Evolutionary conservation across 2,329 filamentous ascomycete species (phyloP).

Genomic region (Scedosporium apiospermum): DNA sequence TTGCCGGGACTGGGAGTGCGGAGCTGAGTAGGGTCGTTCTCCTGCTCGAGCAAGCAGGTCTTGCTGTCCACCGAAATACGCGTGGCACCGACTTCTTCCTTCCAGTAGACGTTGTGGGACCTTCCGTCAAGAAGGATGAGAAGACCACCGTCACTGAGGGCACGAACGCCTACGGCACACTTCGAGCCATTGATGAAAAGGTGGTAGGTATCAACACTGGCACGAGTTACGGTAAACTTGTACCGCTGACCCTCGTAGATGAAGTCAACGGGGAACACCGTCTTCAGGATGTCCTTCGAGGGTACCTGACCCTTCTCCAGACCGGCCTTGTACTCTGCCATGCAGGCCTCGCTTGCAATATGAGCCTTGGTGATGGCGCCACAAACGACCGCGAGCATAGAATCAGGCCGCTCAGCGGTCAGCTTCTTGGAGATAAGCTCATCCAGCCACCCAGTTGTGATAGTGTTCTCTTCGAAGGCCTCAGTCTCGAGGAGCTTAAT

Average conservation of each 20-base stretch:
- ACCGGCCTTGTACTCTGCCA: constrained; percentile 76
- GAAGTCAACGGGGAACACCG: constrained; percentile 94
- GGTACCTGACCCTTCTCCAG: constrained; percentile 97
- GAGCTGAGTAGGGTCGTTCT: constrained; percentile 97
- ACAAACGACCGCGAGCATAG: constrained; percentile 87
- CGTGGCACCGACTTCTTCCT: constrained; percentile 93
- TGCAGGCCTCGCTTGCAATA: constrained; percentile 81
- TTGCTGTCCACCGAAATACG: constrained; percentile 95
- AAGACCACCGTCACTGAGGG: constrained; percentile 87
- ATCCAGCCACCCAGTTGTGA: constrained; percentile 97
- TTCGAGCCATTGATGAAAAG: constrained; percentile 99
- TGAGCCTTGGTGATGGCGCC: constrained; percentile 94
- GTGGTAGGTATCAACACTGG: constrained; percentile 88
- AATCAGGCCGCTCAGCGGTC: constrained; percentile 89
- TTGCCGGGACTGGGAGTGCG: constrained; percentile 93
- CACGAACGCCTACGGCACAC: constrained; percentile 84
- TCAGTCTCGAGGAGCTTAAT: constrained; percentile 98
- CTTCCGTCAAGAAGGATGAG: constrained; percentile 83
- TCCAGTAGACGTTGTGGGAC: constrained; percentile 99
- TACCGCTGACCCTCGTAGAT: constrained; percentile 96
- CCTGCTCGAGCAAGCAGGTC: constrained; percentile 94
- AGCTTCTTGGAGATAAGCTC: constrained; percentile 97
- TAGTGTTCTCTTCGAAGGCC: constrained; percentile 97
- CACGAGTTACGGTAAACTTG: constrained; percentile 95
- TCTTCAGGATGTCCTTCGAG: constrained; percentile 93